These are phyloP conservation scores for Calonectria ilicicola DNA, from an alignment of 2,329 filamentous ascomycete species.

Conservation along the genomic window DNA sequence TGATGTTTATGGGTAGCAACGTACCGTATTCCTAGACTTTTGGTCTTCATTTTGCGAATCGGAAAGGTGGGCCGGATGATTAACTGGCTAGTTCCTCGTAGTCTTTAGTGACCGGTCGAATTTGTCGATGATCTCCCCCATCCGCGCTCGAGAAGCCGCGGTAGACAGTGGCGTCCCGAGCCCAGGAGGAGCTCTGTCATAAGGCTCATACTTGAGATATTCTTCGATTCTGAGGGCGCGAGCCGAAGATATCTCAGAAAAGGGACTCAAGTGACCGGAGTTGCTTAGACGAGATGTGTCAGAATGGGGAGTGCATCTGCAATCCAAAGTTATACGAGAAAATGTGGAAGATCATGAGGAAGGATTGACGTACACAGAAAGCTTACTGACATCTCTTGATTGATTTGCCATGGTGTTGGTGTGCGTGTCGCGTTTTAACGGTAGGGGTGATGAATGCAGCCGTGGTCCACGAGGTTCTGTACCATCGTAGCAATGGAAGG, in stretches of 20 bases:
- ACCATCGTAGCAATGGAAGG: neutral
- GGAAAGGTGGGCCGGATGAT: too few species aligned
- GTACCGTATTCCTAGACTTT: too few species aligned
- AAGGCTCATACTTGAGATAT: neutral
- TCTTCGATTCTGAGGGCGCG: neutral
- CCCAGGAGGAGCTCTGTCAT: neutral
- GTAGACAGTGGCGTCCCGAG: neutral
- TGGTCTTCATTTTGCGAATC: too few species aligned
- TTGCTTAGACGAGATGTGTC: neutral
- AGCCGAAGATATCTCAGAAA: neutral
- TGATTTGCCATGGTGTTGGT: neutral
- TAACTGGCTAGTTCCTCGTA: too few species aligned
- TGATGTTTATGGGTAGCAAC: too few species aligned
- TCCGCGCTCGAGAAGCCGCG: neutral
- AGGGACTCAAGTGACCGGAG: neutral
- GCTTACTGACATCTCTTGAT: neutral
- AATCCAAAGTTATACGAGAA: too few species aligned
- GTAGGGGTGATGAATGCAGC: neutral
- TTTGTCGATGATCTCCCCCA: neutral
- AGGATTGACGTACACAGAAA: neutral
- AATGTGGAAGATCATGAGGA: too few species aligned
- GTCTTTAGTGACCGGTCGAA: neutral
- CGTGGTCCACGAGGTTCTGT: too few species aligned
- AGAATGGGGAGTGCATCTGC: too few species aligned
- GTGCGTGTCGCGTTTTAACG: neutral